phyloP scores from a whole-genome alignment of 768 basidiomycete genomes.

The Stropharia rugosoannulata region DNA sequence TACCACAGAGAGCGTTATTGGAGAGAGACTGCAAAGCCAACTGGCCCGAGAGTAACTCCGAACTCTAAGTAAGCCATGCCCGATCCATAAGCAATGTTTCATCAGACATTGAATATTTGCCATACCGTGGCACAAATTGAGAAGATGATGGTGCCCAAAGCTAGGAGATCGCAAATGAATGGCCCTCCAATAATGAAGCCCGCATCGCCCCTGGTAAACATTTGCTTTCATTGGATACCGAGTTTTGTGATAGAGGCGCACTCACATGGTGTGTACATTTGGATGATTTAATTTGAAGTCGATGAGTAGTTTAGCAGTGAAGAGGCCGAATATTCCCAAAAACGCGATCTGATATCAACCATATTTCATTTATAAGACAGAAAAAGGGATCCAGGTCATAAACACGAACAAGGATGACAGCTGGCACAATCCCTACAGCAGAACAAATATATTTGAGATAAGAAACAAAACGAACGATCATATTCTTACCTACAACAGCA shows the following conservation, averaged over 20 bases:
- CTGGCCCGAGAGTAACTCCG: conserved; percentile 6
- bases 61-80: background rate
- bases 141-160: conserved; percentile 6
- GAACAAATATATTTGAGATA: background rate
- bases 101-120: background rate
- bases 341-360: background rate
- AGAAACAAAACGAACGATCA: background rate
- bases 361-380: background rate
- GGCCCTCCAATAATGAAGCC: conserved; percentile 8
- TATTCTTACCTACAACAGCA: conserved; percentile 5
- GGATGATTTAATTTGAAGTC: conserved; percentile 11
- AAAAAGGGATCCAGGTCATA: background rate
- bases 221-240: background rate
- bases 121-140: conserved; percentile 9
- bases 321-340: conserved; percentile 9
- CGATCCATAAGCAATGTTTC: background rate
- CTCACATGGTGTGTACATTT: conserved; percentile 9
- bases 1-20: conserved; percentile 6
- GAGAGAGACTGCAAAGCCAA: conserved; percentile 4
- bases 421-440: conserved; percentile 4
- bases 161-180: conserved; percentile 1
- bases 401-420: conserved; percentile 6
- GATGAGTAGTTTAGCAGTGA: conserved; percentile 8
- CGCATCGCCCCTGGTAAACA: conserved; percentile 3
- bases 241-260: background rate